These are phyloP conservation scores for Trichophyton schoenleinii DNA, from an alignment of 2,329 filamentous ascomycete species.

Conservation along the genomic window DNA sequence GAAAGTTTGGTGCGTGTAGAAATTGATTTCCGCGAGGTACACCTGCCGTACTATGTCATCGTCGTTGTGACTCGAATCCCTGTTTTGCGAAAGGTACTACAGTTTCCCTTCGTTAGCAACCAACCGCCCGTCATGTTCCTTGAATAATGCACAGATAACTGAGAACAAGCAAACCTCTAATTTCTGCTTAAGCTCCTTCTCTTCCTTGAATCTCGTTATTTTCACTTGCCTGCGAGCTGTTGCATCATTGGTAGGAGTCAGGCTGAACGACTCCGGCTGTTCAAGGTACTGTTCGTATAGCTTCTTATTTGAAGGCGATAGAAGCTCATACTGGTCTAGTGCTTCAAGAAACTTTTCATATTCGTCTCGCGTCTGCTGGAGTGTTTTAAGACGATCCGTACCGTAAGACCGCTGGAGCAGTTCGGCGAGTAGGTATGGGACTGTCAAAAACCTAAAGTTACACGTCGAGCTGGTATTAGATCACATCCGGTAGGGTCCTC, in stretches of 20 bases:
- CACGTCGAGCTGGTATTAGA: not conserved
- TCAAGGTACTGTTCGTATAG: constrained; percentile 63
- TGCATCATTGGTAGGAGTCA: constrained; percentile 53
- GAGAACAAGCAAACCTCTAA: constrained; percentile 47
- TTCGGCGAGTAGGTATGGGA: constrained; percentile 68
- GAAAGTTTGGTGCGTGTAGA: constrained; percentile 67
- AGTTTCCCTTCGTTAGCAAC: not conserved
- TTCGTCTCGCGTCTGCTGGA: constrained; percentile 52
- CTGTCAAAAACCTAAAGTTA: constrained; percentile 52
- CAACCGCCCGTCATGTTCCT: constrained; percentile 19
- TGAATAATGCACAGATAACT: constrained; percentile 6
- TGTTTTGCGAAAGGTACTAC: constrained; percentile 49
- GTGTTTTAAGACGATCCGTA: constrained; percentile 49
- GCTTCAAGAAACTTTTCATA: constrained; percentile 70
- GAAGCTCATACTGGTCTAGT: constrained; percentile 65
- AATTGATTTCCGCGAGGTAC: constrained; percentile 61
- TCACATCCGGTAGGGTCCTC: constrained; percentile 11
- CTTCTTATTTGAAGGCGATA: constrained; percentile 52
- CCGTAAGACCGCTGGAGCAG: constrained; percentile 55
- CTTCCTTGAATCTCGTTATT: constrained; percentile 70
- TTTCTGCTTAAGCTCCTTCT: constrained; percentile 72
- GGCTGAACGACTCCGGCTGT: constrained; percentile 58
- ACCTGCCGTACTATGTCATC: constrained; percentile 73
- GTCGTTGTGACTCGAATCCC: constrained; percentile 54
- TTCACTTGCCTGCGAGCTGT: constrained; percentile 66